Evolutionary conservation across 345 rosid species (phyloP).

Genomic region (Bretschneidera sinensis): DNA sequence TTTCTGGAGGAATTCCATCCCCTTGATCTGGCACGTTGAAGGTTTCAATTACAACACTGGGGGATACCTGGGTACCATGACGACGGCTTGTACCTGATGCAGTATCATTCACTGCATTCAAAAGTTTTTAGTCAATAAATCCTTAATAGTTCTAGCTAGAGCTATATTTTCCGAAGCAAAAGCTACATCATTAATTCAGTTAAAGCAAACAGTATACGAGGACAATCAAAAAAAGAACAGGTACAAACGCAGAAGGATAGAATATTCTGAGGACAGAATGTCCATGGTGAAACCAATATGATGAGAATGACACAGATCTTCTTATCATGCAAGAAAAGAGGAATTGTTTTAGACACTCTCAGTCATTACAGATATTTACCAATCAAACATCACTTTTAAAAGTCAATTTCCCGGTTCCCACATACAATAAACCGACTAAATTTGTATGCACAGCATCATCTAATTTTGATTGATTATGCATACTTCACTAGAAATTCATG

Average conservation of each 20-base stretch:
- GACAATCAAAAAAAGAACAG: not conserved
- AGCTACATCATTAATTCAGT: not conserved
- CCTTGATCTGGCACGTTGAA: constrained; percentile 66
- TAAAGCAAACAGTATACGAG: not conserved
- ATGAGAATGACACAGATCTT: no score
- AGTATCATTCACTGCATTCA: constrained; percentile 34
- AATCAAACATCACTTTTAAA: no score
- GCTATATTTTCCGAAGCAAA: not conserved
- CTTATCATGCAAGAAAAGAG: no score
- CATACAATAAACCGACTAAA: no score
- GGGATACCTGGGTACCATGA: constrained; percentile 30
- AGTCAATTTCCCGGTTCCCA: no score
- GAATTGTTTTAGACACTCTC: no score
- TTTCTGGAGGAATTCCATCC: constrained; percentile 65
- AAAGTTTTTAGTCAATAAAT: not conserved
- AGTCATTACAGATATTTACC: no score
- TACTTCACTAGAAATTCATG: no score
- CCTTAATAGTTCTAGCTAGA: not conserved
- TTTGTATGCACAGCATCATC: no score
- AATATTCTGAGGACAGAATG: no score
- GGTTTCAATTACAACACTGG: constrained; percentile 63
- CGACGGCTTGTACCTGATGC: constrained; percentile 34
- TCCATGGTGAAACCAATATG: not conserved
- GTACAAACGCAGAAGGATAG: no score
- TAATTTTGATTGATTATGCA: no score